These are phyloP conservation scores for Nyssa sinensis DNA, from an alignment of 148 eudicot genomes.

Conservation along the genomic window DNA sequence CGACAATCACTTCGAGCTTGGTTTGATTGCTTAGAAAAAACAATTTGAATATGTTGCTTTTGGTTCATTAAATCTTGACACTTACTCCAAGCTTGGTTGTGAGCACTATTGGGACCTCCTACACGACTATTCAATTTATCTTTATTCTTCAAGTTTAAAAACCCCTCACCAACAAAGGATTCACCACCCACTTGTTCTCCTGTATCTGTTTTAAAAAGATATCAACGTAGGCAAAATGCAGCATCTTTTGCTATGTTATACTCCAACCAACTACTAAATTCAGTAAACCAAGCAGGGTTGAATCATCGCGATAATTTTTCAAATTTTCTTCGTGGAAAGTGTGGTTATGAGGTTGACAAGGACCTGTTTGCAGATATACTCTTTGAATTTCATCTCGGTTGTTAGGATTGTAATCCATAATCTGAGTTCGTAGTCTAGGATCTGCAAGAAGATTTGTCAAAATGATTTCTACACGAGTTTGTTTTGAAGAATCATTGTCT, in stretches of 20 bases:
- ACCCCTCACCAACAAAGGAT: slow-evolving; percentile 9
- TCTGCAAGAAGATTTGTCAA: neutral
- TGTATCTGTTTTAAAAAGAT: neutral
- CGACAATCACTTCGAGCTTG: neutral
- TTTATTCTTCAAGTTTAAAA: neutral
- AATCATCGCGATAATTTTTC: neutral
- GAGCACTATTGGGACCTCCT: neutral
- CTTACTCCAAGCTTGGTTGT: neutral
- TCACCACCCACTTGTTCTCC: slow-evolving; percentile 7
- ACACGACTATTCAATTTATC: neutral
- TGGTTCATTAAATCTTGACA: neutral
- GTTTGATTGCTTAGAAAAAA: neutral
- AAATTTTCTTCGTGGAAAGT: no score
- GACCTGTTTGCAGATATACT: neutral
- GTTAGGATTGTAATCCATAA: neutral
- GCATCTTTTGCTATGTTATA: neutral
- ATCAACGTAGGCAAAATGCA: neutral
- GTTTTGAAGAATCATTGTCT: neutral
- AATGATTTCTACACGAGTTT: neutral
- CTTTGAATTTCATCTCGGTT: neutral
- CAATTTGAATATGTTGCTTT: no score
- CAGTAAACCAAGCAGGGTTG: neutral
- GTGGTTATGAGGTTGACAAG: neutral
- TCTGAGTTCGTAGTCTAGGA: neutral
- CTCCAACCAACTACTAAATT: neutral